Base-by-base conservation (phyloP, 352 stramenopile genomes). In the Globisporangium orthogonon region DNA sequence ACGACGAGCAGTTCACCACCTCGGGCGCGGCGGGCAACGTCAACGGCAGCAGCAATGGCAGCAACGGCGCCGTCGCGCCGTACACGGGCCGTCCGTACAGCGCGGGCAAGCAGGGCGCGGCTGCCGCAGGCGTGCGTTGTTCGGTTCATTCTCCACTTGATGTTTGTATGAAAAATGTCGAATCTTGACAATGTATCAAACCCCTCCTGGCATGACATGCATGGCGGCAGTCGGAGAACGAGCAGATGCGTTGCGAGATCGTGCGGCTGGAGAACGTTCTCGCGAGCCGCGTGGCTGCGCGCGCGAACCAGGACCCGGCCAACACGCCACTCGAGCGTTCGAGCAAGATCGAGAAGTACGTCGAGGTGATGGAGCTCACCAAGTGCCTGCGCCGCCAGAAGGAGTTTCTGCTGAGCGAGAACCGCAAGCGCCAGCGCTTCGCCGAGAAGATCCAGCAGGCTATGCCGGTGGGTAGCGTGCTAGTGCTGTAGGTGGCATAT, bases 331-430 rank as follows among this genome's bases (percentile, higher is more conserved):
- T 91, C 10, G 82, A 91, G 70, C 82, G 82, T 46, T 89, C 80
- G 49, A 84, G 69, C 60, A 90, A 90, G 61, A 92, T 92, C 51
- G 83, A 93, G 54, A 93, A 93, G 56, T 93, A 93, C 69, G 78
- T 91, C 51, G 83, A 93, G 60, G 79, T 91, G 28, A 91, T 93
- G 83, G 83, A 93, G 47, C 76, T 93, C 29, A 93, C 80, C 63
- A 93, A 93, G 67, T 93, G 83, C 69, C 66, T 93, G 53, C 83
- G 83, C 33, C 83, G 83, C 37, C 83, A 93, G 56, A 90, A 93
- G 56, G 78, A 93, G 71, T 93, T 91, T 41, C 41, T 93, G n/a
- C 61, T 93, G 31, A 90, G 75, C 37, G 83, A 93, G 56, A 93
- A 93, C 64, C 80, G 80, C 70, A 93, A 93, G 66, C 78, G 83